These are phyloP conservation scores for Backusella australiensis DNA, from an alignment of 192 early-diverging fungal genomes.

Conservation along the genomic window DNA sequence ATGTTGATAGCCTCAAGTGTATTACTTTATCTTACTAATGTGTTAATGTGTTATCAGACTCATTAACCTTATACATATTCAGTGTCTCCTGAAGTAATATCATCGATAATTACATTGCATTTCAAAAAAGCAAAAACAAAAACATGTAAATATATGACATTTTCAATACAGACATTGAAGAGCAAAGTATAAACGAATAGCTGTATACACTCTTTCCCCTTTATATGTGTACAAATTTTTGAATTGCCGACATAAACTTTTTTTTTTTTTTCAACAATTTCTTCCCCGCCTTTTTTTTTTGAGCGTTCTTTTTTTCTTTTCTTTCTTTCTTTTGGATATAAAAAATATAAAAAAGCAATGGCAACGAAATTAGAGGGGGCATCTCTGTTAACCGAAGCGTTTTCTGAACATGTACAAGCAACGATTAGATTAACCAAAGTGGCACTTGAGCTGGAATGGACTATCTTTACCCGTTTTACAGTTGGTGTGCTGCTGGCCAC, in stretches of 20 bases:
- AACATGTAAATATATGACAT: no score
- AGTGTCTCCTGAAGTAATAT: no score
- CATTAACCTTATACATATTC: no score
- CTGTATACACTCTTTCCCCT: neutral
- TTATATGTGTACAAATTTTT: neutral
- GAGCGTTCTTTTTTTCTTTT: neutral
- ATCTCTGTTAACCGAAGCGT: slow-evolving; percentile 8
- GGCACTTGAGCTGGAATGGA: slow-evolving; percentile 35
- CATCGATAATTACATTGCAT: no score
- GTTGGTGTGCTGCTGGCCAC: slow-evolving; percentile 31
- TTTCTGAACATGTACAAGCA: slow-evolving; percentile 20
- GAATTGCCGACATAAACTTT: neutral
- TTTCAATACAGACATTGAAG: no score
- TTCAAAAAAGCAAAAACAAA: no score
- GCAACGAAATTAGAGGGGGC: neutral
- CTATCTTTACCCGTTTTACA: slow-evolving; percentile 29
- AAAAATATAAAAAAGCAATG: neutral
- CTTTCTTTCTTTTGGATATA: neutral
- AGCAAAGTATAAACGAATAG: no score
- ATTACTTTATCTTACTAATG: no score
- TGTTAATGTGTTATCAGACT: no score
- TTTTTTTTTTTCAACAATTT: neutral
- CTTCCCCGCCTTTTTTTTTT: neutral
- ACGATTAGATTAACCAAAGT: slow-evolving; percentile 17
- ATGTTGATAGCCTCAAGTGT: no score